Evolutionary conservation across 306 rosid species (phyloP), one percentile per base, ranked within the genome.

Genomic region (Prunus dulcis): DNA sequence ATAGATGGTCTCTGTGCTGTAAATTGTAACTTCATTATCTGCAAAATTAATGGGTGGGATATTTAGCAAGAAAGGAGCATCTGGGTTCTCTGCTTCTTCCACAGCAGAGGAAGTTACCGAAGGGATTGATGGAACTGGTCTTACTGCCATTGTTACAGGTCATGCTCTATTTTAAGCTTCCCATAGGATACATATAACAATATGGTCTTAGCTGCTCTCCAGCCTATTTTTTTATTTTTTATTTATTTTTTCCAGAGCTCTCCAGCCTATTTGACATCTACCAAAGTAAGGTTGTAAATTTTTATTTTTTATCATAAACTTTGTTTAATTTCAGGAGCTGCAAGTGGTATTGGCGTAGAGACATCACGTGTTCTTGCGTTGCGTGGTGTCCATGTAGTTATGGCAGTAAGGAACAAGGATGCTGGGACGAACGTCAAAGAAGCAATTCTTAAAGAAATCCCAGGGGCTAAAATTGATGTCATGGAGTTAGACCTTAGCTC

Each of bases 401-500:
- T 92, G 97, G 96, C 96, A 9, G 91, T 92, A 11, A 88, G 97
- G 88, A 88, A 82, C 79, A 78, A 83, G 66, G 83, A 82, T 9
- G 78, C 77, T 74, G 96, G 91, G 55, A 76, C 13, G 66, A 77
- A 75, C 12, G 90, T 83, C 32, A 90, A 72, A 85, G 85, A 85
- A 80, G 79, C 79, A 56, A 79, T 88, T 23, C 71, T 81, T 13
- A 64, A 88, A 83, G 88, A 85, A 80, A 80, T 32, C 51, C 96
- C 89, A 56, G 9, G 68, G 0, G 91, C 89, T 63, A 83, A 85
- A 69, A 84, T 92, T 72, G 91, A 88, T 79, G 85, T 88, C 41
- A 87, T 92, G 95, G 87, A 84, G 77, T 82, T 92, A 81, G 91
- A 92, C 77, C 93, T 92, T 63, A 58, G 86, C 76, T 90, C 93